A percentile compares a stretch with the other conserved stretches of the same genome.
Evolutionary conservation across 352 stramenopile genomes (phyloP).

Genomic region (Saprolegnia diclina): DNA sequence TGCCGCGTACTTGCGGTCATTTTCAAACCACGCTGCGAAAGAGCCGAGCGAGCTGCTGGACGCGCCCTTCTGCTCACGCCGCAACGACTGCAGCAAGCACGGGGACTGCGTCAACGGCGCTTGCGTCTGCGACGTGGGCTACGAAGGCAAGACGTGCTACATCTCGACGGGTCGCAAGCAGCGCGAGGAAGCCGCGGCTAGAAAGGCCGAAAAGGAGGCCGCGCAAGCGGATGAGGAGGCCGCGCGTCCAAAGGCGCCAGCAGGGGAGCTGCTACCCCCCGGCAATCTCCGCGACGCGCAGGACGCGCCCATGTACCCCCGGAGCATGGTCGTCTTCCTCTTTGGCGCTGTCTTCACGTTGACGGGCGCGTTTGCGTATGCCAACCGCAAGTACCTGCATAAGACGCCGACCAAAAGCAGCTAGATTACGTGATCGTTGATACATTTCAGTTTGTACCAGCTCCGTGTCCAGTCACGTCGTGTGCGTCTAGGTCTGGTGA

Average conservation of each 20-base stretch:
- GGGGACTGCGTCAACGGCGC: conserved; percentile 77
- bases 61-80: conserved; percentile 52
- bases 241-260: too few relatives aligned
- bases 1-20: conserved; percentile 65
- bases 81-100: conserved; percentile 69
- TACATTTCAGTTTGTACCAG: too few relatives aligned
- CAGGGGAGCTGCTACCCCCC: background rate
- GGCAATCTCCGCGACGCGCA: conserved; percentile 4
- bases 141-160: conserved; percentile 75
- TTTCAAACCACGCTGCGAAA: conserved; percentile 31
- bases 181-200: background rate
- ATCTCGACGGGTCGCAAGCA: conserved; percentile 28
- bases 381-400: background rate
- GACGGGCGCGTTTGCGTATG: background rate
- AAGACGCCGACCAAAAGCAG: background rate
- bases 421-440: background rate
- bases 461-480: too few relatives aligned
- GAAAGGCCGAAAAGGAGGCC: too few relatives aligned
- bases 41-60: background rate
- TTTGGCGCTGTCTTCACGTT: background rate
- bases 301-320: background rate
- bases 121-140: conserved; percentile 65
- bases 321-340: background rate
- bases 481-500: background rate
- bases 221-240: too few relatives aligned